Percentiles rank a stretch among this genome's conserved stretches.
Evolutionary conservation across 768 basidiomycete genomes (phyloP).

Genomic region (Hysterangium stoloniferum): DNA sequence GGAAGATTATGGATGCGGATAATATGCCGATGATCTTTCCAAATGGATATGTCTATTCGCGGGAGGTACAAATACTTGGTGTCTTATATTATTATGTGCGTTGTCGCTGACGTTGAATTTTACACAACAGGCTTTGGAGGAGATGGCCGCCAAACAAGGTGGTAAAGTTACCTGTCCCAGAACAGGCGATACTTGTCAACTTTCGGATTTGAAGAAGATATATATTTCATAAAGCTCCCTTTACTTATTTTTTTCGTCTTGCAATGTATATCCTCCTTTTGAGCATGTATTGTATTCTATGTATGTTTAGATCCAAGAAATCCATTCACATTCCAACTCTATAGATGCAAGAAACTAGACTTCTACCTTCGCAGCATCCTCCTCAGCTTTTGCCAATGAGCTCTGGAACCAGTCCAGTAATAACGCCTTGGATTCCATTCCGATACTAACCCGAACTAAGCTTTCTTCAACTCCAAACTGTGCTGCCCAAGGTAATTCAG

Average conservation of each 20-base stretch:
- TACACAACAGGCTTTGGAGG: conserved; percentile 62
- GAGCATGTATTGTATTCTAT: too few species aligned
- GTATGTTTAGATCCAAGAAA: too few species aligned
- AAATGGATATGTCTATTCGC: conserved; percentile 88
- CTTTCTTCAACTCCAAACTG: conserved; percentile 38
- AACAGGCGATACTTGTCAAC: conserved; percentile 55
- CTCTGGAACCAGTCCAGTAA: conserved; percentile 31
- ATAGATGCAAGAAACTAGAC: too few species aligned
- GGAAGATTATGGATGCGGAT: conserved; percentile 91
- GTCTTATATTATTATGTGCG: conserved; percentile 18
- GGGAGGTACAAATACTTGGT: too few species aligned
- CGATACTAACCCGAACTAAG: conserved; percentile 41
- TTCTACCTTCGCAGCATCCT: background rate
- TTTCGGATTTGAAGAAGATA: conserved; percentile 71
- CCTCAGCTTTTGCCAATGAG: conserved; percentile 35
- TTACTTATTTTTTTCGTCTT: too few species aligned
- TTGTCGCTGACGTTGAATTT: background rate
- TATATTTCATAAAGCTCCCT: conserved; percentile 89
- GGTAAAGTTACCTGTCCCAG: conserved; percentile 82
- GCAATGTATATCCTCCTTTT: too few species aligned
- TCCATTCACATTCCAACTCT: too few species aligned
- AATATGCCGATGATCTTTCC: conserved; percentile 91
- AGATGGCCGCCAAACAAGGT: conserved; percentile 75
- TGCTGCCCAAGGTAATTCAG: conserved; percentile 43
- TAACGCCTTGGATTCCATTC: conserved; percentile 34